Evolutionary conservation across 352 stramenopile genomes (phyloP), one percentile per base, ranked within the genome.

Genomic region (Phytophthora tubulina): DNA sequence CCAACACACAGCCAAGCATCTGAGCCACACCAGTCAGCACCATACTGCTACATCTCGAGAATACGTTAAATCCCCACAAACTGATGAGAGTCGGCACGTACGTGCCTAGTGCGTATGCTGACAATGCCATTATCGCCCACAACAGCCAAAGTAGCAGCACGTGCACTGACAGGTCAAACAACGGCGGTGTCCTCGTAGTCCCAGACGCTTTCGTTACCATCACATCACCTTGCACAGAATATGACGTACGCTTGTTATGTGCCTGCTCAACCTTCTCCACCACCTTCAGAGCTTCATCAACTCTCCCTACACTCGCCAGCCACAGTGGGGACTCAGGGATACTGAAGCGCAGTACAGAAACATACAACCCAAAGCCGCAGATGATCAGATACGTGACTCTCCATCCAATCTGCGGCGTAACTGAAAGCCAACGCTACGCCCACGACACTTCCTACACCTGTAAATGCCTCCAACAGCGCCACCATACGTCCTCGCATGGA

Each of bases 281-380:
- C 11, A 72, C 56, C 1, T 33, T 35, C 9, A 77, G 13, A 31
- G 78, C 75, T 63, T 85, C 72, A 11, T 77, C 59, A 48, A 56
- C 53, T 4, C 63, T 31, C 3, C 63, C 75, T 2, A 74, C 63
- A 59, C 63, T 72, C 32, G 59, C 72, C 44, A 85, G 51, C 78
- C 78, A 85, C 6, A 68, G 76, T n/a, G 78, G 75, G 41, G 78
- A 85, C 21, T 85, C 78, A 6, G 78, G 72, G 15, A 81, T 50
- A 1, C 58, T 44, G 21, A 81, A 42, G 10, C 78, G 75, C 14
- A 75, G 32, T 30, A 68, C 60, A 14, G 61, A 55, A 6, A 56
- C 65, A 31, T 79, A 76, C 60, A 83, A 6, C 5, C 79, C 72
- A 15, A 50, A 63, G 3, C 63, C 64, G 38, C 56, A 71, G 3